Conservation (phyloP, 2,329 filamentous ascomycete species). For the Fusarium compactum region DNA sequence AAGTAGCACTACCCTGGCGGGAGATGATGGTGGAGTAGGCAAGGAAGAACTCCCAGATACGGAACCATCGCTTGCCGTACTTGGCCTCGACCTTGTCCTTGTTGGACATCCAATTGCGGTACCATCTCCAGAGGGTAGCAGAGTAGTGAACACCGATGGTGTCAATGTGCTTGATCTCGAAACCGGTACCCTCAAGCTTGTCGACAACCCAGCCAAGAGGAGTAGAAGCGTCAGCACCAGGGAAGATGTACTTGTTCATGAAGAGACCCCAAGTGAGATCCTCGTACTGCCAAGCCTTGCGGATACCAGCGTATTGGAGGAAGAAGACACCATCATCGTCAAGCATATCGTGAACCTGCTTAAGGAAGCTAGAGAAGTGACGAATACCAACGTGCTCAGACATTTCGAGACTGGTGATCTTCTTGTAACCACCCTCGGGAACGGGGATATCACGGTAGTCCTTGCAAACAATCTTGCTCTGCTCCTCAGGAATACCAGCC, state of each 20-base stretch:
- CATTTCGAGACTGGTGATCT: constrained; percentile 99
- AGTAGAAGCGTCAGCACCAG: constrained; percentile 93
- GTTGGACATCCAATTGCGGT: constrained; percentile 98
- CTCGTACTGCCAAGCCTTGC: constrained; percentile 97
- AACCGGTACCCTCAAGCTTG: constrained; percentile 77
- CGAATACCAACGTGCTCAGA: constrained; percentile 97
- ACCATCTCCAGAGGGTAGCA: constrained; percentile 97
- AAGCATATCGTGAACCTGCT: constrained; percentile 93
- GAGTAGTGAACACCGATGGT: constrained; percentile 98
- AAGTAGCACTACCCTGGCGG: constrained; percentile 86
- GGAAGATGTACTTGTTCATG: constrained; percentile 99
- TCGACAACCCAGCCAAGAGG: constrained; percentile 90
- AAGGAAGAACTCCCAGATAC: constrained; percentile 95
- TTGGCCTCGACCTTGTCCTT: constrained; percentile 91
- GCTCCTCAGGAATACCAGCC: constrained; percentile 83
- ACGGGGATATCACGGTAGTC: constrained; percentile 96
- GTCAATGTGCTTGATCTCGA: constrained; percentile 89
- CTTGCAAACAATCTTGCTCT: constrained; percentile 93
- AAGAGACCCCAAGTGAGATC: constrained; percentile 98
- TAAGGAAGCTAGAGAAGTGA: constrained; percentile 83
- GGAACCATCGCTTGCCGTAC: constrained; percentile 96
- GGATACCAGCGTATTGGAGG: constrained; percentile 93
- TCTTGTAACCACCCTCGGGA: constrained; percentile 78
- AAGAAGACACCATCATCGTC: constrained; percentile 97
- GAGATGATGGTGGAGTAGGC: constrained; percentile 87